phyloP scores from a whole-genome alignment of 202 grass and related monocot genomes.

The Schoenoplectus triqueter region DNA sequence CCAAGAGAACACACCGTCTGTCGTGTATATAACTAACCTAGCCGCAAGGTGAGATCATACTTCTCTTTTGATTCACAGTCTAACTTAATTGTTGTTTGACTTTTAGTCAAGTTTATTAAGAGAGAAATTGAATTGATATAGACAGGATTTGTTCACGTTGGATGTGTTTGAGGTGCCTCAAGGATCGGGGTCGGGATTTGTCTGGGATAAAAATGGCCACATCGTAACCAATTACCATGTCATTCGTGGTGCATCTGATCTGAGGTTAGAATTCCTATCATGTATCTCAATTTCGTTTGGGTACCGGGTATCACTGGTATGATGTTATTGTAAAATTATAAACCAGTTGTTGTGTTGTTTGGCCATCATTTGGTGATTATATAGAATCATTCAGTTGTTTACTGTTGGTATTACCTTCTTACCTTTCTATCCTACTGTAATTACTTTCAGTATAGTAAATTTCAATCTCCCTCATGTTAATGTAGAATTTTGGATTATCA shows the following conservation, averaged over 20 bases:
- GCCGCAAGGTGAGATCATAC: slow-evolving; percentile 54
- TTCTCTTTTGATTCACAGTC: not conserved
- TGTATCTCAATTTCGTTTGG: not conserved
- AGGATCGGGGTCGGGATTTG: slow-evolving; percentile 88
- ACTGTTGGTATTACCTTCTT: not conserved
- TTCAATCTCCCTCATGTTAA: not conserved
- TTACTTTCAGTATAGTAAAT: slow-evolving; percentile 6
- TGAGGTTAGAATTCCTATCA: slow-evolving; percentile 59
- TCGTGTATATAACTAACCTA: slow-evolving; percentile 98
- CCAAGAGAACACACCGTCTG: slow-evolving; percentile 95
- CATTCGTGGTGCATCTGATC: slow-evolving; percentile 88
- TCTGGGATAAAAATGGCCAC: slow-evolving; percentile 88
- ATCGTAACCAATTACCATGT: slow-evolving; percentile 97
- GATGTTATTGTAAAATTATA: not conserved
- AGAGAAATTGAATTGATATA: slow-evolving; percentile 33
- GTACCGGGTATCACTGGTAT: not conserved
- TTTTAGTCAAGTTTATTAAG: slow-evolving; percentile 28
- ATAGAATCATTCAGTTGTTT: not conserved
- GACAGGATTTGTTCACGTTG: slow-evolving; percentile 96
- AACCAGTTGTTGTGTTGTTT: not conserved
- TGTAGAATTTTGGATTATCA: not conserved
- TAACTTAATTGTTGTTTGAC: not conserved
- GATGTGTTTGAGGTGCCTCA: slow-evolving; percentile 98
- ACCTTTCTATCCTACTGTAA: not conserved
- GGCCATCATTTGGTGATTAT: not conserved